Conservation (phyloP, 1,284 basidiomycete species). For the Schizophyllum amplum region DNA sequence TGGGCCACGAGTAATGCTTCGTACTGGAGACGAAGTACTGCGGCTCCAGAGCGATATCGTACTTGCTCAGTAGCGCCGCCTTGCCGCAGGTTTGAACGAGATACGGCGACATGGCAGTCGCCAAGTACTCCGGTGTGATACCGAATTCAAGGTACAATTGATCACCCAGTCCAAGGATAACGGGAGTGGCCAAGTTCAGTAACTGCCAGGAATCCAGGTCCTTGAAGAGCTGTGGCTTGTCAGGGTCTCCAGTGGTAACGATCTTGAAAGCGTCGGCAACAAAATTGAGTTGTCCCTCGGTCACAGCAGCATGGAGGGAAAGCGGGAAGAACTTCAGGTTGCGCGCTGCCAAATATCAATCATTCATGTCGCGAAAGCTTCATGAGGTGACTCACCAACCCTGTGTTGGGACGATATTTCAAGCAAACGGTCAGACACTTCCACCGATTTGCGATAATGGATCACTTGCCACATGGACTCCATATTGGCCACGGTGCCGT, state of each 20-base stretch:
- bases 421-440: background rate
- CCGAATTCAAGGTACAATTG: background rate
- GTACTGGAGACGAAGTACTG: conserved; percentile 25
- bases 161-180: background rate
- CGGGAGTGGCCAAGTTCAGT: conserved; percentile 17
- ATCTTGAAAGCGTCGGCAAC: conserved; percentile 23
- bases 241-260: conserved; percentile 13
- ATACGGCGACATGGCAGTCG: conserved; percentile 15
- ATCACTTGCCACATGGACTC: conserved; percentile 36
- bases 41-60: conserved; percentile 14
- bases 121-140: conserved; percentile 1
- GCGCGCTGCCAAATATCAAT: conserved; percentile 16
- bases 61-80: conserved; percentile 22
- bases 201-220: conserved; percentile 24
- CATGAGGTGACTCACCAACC: background rate
- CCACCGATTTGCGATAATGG: background rate
- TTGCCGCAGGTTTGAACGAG: conserved; percentile 30
- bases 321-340: conserved; percentile 35
- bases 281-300: conserved; percentile 19
- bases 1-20: conserved; percentile 42
- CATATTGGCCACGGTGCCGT: conserved; percentile 37
- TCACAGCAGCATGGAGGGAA: conserved; percentile 24
- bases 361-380: no score
- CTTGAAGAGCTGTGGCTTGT: conserved; percentile 17
- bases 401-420: background rate